phyloP scores from a whole-genome alignment of 345 rosid genomes.

The Rhizophora mangle region DNA sequence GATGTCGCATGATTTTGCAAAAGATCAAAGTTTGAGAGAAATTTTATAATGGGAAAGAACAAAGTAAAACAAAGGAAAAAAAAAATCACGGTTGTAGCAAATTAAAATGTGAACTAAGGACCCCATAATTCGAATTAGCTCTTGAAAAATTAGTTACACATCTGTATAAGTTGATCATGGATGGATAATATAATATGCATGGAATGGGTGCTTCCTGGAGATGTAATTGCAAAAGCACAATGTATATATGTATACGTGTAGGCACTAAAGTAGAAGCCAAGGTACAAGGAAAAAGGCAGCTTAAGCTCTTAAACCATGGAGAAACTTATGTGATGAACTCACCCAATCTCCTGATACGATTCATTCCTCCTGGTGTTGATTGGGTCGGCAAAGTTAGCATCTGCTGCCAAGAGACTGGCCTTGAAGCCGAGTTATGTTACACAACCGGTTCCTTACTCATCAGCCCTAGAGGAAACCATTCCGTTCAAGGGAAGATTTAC shows the following conservation, averaged over 20 bases:
- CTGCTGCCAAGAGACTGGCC: constrained; percentile 55
- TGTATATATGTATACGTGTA: constrained; percentile 5
- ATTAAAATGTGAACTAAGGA: no score
- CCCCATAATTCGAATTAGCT: no score
- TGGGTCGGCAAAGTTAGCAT: constrained; percentile 67
- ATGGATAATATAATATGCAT: no score
- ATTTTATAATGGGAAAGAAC: no score
- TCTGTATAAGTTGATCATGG: no score
- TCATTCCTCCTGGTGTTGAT: constrained; percentile 59
- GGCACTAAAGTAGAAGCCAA: constrained; percentile 69
- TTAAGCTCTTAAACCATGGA: constrained; percentile 48
- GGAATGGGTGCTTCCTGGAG: no score
- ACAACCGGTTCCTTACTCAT: constrained; percentile 35
- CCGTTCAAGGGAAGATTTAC: constrained; percentile 62
- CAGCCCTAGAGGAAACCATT: constrained; percentile 37
- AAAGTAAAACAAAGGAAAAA: no score
- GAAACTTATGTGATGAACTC: constrained; percentile 83
- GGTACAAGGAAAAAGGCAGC: constrained; percentile 54
- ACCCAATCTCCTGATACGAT: constrained; percentile 54
- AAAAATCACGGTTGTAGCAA: no score
- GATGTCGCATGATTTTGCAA: no score
- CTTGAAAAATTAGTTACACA: no score
- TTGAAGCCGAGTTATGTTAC: constrained; percentile 57
- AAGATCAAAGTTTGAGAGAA: no score
- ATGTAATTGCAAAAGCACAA: no score